Evolutionary conservation across 257 asterid genomes (phyloP).

Genomic region (Nicotiana benthamiana): DNA sequence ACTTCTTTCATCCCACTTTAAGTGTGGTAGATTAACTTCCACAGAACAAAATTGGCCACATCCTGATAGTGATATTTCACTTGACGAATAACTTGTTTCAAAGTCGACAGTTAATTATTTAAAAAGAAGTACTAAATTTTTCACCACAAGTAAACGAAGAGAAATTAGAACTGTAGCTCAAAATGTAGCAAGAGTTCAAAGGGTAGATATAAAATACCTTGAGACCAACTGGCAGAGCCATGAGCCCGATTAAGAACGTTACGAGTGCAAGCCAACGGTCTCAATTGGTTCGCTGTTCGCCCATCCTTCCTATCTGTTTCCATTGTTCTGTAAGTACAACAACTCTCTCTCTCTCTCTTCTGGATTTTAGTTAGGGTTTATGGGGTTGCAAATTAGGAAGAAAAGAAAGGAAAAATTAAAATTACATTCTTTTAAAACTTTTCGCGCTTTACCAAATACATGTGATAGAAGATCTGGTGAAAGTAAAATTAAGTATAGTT

Average conservation of each 20-base stretch:
- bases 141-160: background rate
- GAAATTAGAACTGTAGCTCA: too few species aligned
- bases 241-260: conserved; percentile 79
- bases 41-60: background rate
- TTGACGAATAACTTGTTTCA: too few species aligned
- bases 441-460: too few species aligned
- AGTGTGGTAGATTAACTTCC: background rate
- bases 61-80: background rate
- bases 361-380: conserved; percentile 34
- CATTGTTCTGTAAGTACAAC: conserved; percentile 20
- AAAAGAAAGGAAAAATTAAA: too few species aligned
- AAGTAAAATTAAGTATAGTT: too few species aligned
- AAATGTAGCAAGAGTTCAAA: too few species aligned
- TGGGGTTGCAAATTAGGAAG: background rate
- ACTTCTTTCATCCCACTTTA: background rate
- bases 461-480: too few species aligned
- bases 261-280: conserved; percentile 68
- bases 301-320: conserved; percentile 69
- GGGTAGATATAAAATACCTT: conserved; percentile 15
- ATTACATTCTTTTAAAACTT: too few species aligned
- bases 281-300: conserved; percentile 67
- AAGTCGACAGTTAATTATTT: too few species aligned
- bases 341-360: background rate
- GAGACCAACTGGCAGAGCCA: conserved; percentile 76
- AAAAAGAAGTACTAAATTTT: background rate